Evolutionary conservation across 768 basidiomycete genomes (phyloP).

Genomic region (Lactarius quietus): DNA sequence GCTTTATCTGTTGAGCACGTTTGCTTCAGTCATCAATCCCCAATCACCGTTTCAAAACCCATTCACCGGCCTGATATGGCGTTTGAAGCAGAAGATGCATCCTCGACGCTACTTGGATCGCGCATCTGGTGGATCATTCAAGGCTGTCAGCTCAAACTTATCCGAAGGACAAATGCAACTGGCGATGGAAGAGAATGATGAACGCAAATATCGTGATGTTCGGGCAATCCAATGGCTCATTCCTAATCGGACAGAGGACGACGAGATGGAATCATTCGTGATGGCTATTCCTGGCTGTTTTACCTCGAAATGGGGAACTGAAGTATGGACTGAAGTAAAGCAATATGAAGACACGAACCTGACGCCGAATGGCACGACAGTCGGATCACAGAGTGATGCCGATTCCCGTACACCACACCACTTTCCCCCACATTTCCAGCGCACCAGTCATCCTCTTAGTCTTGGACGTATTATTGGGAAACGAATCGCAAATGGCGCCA

Average conservation of each 20-base stretch:
- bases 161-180: not conserved
- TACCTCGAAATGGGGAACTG: not conserved
- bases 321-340: not conserved
- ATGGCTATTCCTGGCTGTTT: not conserved
- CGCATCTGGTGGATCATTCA: not conserved
- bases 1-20: constrained; percentile 15
- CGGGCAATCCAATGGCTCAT: not conserved
- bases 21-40: constrained; percentile 1
- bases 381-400: not conserved
- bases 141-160: not conserved
- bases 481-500: not conserved
- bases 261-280: not conserved
- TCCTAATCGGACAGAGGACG: not conserved
- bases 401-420: not conserved
- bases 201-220: not conserved
- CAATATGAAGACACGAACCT: not conserved
- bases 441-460: not conserved
- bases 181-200: constrained; percentile 1
- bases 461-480: not conserved
- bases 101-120: not conserved
- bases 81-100: constrained; percentile 2
- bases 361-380: not conserved
- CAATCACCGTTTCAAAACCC: constrained; percentile 16
- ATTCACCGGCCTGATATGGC: constrained; percentile 8
- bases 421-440: not conserved